Conservation (phyloP, 2,329 filamentous ascomycete genomes). For the Byssothecium circinans region DNA sequence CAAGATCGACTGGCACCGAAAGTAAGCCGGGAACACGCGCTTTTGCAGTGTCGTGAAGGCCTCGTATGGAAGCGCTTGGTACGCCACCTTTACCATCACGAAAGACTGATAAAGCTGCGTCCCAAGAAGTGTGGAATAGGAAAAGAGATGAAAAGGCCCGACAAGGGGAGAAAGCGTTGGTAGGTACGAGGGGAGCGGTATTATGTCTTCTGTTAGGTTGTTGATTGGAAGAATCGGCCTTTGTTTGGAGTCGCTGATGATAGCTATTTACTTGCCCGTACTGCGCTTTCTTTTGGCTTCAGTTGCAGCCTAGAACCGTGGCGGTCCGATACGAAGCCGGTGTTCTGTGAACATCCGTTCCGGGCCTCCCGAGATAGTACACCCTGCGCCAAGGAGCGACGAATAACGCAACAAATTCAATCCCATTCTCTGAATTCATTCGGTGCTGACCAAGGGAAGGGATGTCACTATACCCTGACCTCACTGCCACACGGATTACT, state of each 20-base stretch:
- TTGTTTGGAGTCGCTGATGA: background rate
- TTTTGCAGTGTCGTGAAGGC: slow-evolving; percentile 47
- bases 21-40: slow-evolving; percentile 46
- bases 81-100: slow-evolving; percentile 46
- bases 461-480: no score
- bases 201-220: background rate
- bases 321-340: background rate
- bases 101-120: slow-evolving; percentile 47
- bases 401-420: no score
- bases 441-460: no score
- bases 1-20: slow-evolving; percentile 41
- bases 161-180: slow-evolving; percentile 7
- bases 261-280: background rate
- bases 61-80: slow-evolving; percentile 37
- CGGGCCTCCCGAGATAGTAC: no score
- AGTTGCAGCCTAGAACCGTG: slow-evolving; percentile 5
- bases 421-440: no score
- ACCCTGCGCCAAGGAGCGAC: no score
- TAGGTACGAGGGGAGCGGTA: slow-evolving; percentile 8
- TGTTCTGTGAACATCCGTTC: background rate
- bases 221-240: background rate
- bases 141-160: slow-evolving; percentile 42
- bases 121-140: slow-evolving; percentile 46
- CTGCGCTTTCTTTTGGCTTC: background rate
- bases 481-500: no score